Evolutionary conservation across 495 filamentous ascomycete genomes (phyloP), one percentile per base, ranked within the genome.

Genomic region (Xylaria scruposa): DNA sequence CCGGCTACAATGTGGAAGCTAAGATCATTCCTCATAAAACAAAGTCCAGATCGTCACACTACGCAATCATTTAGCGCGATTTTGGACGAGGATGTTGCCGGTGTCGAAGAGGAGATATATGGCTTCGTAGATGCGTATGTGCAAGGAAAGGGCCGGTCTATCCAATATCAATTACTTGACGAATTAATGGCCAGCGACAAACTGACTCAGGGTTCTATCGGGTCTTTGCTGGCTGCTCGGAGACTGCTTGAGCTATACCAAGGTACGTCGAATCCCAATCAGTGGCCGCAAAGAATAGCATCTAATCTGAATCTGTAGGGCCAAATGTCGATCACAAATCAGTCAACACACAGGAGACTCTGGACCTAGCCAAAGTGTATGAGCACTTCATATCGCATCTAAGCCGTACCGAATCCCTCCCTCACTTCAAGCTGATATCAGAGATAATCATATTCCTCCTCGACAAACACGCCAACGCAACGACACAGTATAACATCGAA

Each of bases 401-500:
- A 75, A 72, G 80, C 77, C 68, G 26, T n/a, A 73, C 73, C 10
- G 67, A 67, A 36, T 73, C 74, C 0, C 82, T 86, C 67, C 83
- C 84, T 17, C 83, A 88, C 62, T 91, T 92, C 71, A 86, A 82
- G 64, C 81, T 90, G n/a, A 81, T 85, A 24, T 81, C 86, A 46
- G 88, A 89, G 70, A 85, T 81, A 15, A 74, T 91, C 64, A 75
- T 85, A 38, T 76, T 88, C n/a, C 83, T 92, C 33, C 85, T 93
- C 36, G 88, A 88, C 74, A 85, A 82, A 59, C 83, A 84, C 68
- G 79, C 83, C 51, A 77, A 83, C 33, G 81, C 84, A 38, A 87
- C 94, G 72, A 84, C 85, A 0, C 92, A 94, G 75, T 91, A 86
- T 82, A 92, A 92, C 77, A 88, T 94, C 71, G 92, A 94, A 68